Percentiles rank a stretch among this genome's conserved stretches.
Evolutionary conservation across 1,139 yeast genomes (phyloP).

Genomic region (Taphrina deformans): DNA sequence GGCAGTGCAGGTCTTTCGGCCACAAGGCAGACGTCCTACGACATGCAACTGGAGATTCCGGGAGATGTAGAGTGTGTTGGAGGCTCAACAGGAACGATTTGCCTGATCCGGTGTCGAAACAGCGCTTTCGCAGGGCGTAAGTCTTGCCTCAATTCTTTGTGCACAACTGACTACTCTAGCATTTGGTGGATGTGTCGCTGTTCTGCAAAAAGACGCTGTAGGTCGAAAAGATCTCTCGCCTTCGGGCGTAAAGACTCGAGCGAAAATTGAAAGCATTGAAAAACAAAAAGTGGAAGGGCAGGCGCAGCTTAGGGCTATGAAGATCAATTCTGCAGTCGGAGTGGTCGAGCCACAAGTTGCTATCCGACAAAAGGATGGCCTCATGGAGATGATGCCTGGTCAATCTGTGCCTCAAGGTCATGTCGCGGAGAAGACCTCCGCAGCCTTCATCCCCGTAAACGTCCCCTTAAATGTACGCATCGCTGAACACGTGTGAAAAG

Average conservation of each 20-base stretch:
- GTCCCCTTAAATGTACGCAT: slow-evolving; percentile 14
- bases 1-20: slow-evolving; percentile 32
- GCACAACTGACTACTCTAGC: background rate
- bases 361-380: slow-evolving; percentile 29
- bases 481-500: background rate
- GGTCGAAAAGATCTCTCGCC: slow-evolving; percentile 27
- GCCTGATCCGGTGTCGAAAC: slow-evolving; percentile 28
- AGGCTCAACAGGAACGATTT: slow-evolving; percentile 25
- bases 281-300: slow-evolving; percentile 26
- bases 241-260: slow-evolving; percentile 16
- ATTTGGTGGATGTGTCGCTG: slow-evolving; percentile 28
- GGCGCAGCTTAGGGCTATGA: slow-evolving; percentile 28
- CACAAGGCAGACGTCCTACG: slow-evolving; percentile 29
- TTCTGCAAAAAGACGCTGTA: slow-evolving; percentile 10
- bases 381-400: slow-evolving; percentile 32
- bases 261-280: slow-evolving; percentile 26
- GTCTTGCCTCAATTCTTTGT: background rate
- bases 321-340: slow-evolving; percentile 12
- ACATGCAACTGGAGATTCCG: slow-evolving; percentile 22
- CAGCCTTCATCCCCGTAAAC: slow-evolving; percentile 28
- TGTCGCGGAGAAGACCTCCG: slow-evolving; percentile 21
- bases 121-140: slow-evolving; percentile 30
- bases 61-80: slow-evolving; percentile 17
- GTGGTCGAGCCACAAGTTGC: slow-evolving; percentile 29
- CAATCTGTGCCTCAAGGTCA: slow-evolving; percentile 26